Evolutionary conservation across 176 grass and related monocot genomes (phyloP).

Genomic region (Tuctoria greenei): DNA sequence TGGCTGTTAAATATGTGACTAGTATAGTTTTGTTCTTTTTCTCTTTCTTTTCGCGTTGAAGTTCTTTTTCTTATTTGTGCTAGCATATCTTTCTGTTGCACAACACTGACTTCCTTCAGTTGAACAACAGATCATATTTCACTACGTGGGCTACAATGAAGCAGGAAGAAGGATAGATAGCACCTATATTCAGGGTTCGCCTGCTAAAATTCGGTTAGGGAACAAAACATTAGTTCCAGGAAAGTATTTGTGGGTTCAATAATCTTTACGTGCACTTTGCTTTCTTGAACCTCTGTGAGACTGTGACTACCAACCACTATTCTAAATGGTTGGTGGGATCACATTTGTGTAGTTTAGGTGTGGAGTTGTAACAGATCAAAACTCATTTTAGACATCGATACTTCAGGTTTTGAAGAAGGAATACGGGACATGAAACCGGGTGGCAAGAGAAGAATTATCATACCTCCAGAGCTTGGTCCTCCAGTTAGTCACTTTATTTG

Average conservation of each 20-base stretch:
- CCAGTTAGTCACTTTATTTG: conserved; percentile 61
- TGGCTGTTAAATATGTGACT: conserved; percentile 12
- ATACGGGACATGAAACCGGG: conserved; percentile 93
- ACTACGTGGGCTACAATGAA: conserved; percentile 94
- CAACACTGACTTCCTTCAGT: conserved; percentile 29
- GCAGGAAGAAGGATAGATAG: conserved; percentile 96
- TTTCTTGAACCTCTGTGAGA: not conserved
- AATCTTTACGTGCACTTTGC: not conserved
- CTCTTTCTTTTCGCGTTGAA: too few relatives aligned
- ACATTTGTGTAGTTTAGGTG: not conserved
- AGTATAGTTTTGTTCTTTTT: not conserved
- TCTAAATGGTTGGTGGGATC: conserved; percentile 13
- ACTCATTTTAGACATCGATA: conserved; percentile 40
- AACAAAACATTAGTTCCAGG: conserved; percentile 98
- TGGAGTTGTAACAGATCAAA: conserved; percentile 1
- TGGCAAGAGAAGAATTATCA: conserved; percentile 90
- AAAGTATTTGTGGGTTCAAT: conserved; percentile 41
- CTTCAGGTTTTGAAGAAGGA: conserved; percentile 98
- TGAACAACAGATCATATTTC: conserved; percentile 69
- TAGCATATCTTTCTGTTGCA: conserved; percentile 25
- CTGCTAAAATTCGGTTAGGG: conserved; percentile 90
- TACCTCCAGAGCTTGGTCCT: conserved; percentile 96
- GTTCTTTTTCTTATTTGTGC: not conserved
- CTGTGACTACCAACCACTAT: conserved; percentile 1
- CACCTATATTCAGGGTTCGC: conserved; percentile 85